phyloP scores from a whole-genome alignment of 2,329 filamentous ascomycete species.

The Botrytis fabae region DNA sequence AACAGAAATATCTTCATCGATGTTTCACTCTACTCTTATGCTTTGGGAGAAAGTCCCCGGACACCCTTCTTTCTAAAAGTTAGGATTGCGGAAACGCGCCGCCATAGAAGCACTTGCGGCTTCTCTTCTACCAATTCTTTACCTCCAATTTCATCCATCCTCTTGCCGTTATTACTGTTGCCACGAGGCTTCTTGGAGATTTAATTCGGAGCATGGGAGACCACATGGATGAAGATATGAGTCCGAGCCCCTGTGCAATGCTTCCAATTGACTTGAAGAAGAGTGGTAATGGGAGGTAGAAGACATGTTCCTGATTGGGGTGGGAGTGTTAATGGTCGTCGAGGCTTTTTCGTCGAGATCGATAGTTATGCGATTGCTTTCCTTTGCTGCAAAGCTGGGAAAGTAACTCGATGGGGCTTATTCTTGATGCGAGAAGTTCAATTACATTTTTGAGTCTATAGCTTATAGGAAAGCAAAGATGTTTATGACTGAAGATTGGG shows the following conservation, averaged over 20 bases:
- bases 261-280: constrained; percentile 39
- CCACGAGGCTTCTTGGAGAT: constrained; percentile 28
- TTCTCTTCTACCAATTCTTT: constrained; percentile 65
- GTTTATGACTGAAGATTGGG: constrained; percentile 29
- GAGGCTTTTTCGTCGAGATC: constrained; percentile 83
- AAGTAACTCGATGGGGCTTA: constrained; percentile 99
- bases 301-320: constrained; percentile 44
- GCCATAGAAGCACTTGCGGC: constrained; percentile 98
- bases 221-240: constrained; percentile 84
- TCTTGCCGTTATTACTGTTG: constrained; percentile 41
- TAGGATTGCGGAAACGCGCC: constrained; percentile 91
- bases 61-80: constrained; percentile 59
- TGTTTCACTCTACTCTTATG: constrained; percentile 46
- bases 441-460: constrained; percentile 50
- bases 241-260: constrained; percentile 59
- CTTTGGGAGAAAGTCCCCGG: constrained; percentile 99
- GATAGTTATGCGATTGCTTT: constrained; percentile 98
- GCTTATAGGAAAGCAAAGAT: constrained; percentile 54
- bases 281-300: constrained; percentile 42
- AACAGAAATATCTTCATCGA: constrained; percentile 62
- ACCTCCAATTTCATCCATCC: constrained; percentile 42
- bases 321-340: constrained; percentile 51
- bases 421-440: constrained; percentile 95
- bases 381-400: constrained; percentile 42
- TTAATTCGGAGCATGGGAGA: constrained; percentile 42